Evolutionary conservation across 257 asterid genomes (phyloP).

Genomic region (Vinca minor): DNA sequence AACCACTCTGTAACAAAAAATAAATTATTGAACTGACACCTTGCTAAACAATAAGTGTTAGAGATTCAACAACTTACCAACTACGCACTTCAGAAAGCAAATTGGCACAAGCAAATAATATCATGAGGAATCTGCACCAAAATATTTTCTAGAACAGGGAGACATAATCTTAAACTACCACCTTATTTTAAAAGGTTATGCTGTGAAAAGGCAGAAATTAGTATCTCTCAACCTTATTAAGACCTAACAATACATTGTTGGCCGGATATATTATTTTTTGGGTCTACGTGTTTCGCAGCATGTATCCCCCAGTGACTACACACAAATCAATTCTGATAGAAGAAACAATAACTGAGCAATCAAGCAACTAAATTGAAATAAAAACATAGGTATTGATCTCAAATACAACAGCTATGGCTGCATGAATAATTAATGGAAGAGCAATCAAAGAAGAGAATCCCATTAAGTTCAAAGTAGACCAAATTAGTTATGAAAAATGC

Average conservation of each 20-base stretch:
- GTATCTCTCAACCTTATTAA: not conserved
- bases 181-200: not conserved
- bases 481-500: not conserved
- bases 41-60: not conserved
- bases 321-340: not conserved
- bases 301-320: not conserved
- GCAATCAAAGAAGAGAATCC: not conserved
- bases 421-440: not conserved
- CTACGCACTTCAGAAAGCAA: not conserved
- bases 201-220: not conserved
- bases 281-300: not conserved
- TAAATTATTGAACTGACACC: not conserved
- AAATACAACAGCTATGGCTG: not conserved
- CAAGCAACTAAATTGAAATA: not conserved
- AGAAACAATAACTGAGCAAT: not conserved
- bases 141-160: not conserved
- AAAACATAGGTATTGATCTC: not conserved
- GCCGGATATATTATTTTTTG: too few relatives aligned
- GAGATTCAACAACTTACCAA: not conserved
- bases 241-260: not conserved
- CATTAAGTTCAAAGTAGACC: not conserved
- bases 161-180: not conserved
- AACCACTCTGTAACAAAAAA: not conserved
- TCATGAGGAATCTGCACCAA: not conserved
- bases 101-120: not conserved